phyloP scores from a whole-genome alignment of 1,139 yeast genomes.

The Scheffersomyces segobiensis region DNA sequence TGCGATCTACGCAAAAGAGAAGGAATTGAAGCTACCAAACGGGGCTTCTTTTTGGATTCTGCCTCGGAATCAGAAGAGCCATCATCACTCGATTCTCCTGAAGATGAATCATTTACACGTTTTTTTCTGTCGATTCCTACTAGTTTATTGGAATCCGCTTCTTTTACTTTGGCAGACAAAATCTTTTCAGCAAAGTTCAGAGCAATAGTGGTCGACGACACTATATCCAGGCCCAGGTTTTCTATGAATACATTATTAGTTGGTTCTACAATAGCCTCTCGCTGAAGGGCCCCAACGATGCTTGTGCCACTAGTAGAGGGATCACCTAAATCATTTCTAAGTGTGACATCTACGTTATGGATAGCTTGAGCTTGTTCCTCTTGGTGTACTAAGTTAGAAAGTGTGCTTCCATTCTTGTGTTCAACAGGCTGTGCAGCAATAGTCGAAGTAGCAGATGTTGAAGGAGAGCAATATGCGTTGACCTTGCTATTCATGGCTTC shows the following conservation, averaged over 20 bases:
- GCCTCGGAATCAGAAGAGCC: constrained; percentile 16
- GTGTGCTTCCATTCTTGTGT: neutral
- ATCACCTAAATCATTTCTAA: neutral
- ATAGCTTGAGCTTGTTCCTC: neutral
- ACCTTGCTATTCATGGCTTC: neutral
- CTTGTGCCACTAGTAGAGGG: neutral
- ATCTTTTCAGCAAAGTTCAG: constrained; percentile 14
- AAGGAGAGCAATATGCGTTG: neutral
- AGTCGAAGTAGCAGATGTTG: neutral
- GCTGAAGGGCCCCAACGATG: neutral
- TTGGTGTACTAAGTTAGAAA: neutral
- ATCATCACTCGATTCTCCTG: constrained; percentile 9
- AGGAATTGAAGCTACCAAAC: constrained; percentile 13
- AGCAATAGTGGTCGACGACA: neutral
- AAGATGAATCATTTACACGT: constrained; percentile 11
- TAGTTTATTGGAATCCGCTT: neutral
- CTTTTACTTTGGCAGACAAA: constrained; percentile 1
- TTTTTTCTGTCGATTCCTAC: constrained; percentile 5
- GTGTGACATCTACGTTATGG: neutral
- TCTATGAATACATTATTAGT: neutral
- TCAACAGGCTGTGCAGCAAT: neutral
- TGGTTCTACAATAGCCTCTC: neutral
- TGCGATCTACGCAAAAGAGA: constrained; percentile 9
- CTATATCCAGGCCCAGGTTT: neutral
- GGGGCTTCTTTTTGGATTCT: constrained; percentile 13